These are phyloP conservation scores for Schoenoplectus tabernaemontani DNA, from an alignment of 202 grass and related monocot species.

Conservation along the genomic window DNA sequence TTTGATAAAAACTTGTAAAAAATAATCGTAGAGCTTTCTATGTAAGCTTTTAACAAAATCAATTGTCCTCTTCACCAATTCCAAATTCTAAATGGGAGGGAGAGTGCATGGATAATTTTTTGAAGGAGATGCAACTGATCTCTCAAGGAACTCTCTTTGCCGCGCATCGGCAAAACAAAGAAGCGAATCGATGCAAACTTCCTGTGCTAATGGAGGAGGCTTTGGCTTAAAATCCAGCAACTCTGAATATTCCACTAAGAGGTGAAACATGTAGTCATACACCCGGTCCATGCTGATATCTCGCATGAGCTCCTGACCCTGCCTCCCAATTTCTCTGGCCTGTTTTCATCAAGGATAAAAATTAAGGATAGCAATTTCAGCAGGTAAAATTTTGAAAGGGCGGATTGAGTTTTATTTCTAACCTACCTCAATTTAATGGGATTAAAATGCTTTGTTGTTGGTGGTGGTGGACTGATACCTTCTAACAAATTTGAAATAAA, in stretches of 20 bases:
- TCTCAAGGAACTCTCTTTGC: slow-evolving; percentile 53
- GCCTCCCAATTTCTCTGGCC: slow-evolving; percentile 43
- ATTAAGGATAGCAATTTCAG: not conserved
- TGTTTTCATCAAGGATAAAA: slow-evolving; percentile 12
- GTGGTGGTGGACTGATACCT: not conserved
- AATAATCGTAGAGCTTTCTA: not conserved
- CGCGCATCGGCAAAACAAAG: slow-evolving; percentile 53
- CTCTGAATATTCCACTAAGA: slow-evolving; percentile 53
- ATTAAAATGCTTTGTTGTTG: too few species aligned
- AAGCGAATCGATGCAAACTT: slow-evolving; percentile 50
- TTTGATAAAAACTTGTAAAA: not conserved
- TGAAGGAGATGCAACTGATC: slow-evolving; percentile 24
- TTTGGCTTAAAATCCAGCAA: slow-evolving; percentile 51
- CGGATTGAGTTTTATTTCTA: too few species aligned
- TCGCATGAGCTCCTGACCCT: slow-evolving; percentile 54
- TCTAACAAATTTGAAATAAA: slow-evolving; percentile 1
- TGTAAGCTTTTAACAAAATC: not conserved
- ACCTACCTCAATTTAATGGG: too few species aligned
- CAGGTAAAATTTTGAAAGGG: not conserved
- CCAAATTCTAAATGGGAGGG: slow-evolving; percentile 20
- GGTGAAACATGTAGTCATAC: slow-evolving; percentile 94
- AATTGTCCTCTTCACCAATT: not conserved
- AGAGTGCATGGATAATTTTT: slow-evolving; percentile 38
- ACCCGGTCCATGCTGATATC: slow-evolving; percentile 50
- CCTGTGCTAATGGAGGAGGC: slow-evolving; percentile 44